A percentile compares a stretch with the other conserved stretches of the same genome.
Conservation (phyloP, 371 early-diverging fungal genomes). For the Cokeromyces recurvatus region DNA sequence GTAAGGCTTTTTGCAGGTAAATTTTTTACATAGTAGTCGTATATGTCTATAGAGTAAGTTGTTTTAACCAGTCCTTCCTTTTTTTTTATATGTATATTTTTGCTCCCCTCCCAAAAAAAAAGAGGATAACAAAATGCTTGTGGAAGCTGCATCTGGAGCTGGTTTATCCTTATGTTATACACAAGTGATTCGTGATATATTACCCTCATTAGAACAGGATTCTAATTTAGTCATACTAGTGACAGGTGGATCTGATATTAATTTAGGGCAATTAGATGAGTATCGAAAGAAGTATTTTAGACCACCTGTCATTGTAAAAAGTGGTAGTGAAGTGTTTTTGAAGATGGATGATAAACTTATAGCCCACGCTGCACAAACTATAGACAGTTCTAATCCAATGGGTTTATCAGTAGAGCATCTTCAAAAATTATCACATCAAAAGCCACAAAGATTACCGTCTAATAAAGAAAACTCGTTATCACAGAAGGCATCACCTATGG, state of each 20-base stretch:
- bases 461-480: not conserved
- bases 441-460: not conserved
- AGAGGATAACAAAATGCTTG: constrained; percentile 56
- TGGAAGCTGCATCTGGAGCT: constrained; percentile 60
- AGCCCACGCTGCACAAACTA: constrained; percentile 21
- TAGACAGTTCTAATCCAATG: constrained; percentile 28
- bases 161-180: constrained; percentile 51
- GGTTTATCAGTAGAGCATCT: constrained; percentile 18
- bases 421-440: constrained; percentile 9
- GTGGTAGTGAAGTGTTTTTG: constrained; percentile 55
- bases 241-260: constrained; percentile 59
- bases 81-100: too few relatives aligned
- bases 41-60: too few relatives aligned
- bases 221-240: constrained; percentile 55
- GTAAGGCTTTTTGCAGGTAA: constrained; percentile 54
- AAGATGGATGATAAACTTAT: constrained; percentile 44
- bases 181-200: constrained; percentile 48
- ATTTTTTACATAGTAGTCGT: too few relatives aligned
- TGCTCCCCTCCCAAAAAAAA: too few relatives aligned
- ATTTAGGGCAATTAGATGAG: constrained; percentile 39
- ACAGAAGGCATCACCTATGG: not conserved
- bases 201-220: constrained; percentile 42
- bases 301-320: constrained; percentile 54
- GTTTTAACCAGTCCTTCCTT: too few relatives aligned
- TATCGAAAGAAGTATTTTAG: constrained; percentile 46